These are phyloP conservation scores for Lomentospora prolificans DNA, from an alignment of 2,329 filamentous ascomycete genomes.

Conservation along the genomic window DNA sequence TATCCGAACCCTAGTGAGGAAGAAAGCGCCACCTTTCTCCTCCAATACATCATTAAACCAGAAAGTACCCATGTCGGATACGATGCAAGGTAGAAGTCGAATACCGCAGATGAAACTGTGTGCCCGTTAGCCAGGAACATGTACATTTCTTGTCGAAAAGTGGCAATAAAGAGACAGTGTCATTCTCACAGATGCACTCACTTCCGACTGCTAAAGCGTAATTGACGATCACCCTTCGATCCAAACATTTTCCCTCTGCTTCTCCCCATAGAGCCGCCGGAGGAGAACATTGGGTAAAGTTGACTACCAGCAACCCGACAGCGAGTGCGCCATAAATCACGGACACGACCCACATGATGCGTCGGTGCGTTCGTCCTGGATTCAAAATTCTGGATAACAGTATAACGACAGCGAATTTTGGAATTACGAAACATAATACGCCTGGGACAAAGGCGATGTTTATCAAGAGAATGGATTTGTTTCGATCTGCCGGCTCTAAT, in stretches of 20 bases:
- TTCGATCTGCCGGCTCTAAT: conserved; percentile 19
- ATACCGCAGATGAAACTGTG: conserved; percentile 22
- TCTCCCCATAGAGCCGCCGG: conserved; percentile 27
- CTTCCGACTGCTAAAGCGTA: conserved; percentile 30
- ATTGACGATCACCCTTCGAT: conserved; percentile 24
- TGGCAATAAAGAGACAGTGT: neutral
- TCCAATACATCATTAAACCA: conserved; percentile 24
- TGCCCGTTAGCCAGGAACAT: neutral
- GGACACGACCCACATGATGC: conserved; percentile 27
- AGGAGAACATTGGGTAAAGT: conserved; percentile 28
- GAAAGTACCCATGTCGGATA: conserved; percentile 28
- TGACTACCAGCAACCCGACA: conserved; percentile 27
- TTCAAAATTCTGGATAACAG: conserved; percentile 28
- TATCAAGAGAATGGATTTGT: conserved; percentile 23
- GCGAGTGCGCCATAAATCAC: conserved; percentile 22
- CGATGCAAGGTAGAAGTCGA: conserved; percentile 31
- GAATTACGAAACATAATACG: conserved; percentile 27
- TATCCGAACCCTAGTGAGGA: conserved; percentile 27
- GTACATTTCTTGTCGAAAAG: no score
- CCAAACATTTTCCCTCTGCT: conserved; percentile 24
- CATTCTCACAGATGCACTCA: conserved; percentile 17
- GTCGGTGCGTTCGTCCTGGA: conserved; percentile 21
- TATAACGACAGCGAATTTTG: conserved; percentile 30
- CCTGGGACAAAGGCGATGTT: conserved; percentile 26
- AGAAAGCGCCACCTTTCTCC: conserved; percentile 29